Evolutionary conservation across 73 alveolate genomes (phyloP).

Genomic region (Symbiodinium pilosum): DNA sequence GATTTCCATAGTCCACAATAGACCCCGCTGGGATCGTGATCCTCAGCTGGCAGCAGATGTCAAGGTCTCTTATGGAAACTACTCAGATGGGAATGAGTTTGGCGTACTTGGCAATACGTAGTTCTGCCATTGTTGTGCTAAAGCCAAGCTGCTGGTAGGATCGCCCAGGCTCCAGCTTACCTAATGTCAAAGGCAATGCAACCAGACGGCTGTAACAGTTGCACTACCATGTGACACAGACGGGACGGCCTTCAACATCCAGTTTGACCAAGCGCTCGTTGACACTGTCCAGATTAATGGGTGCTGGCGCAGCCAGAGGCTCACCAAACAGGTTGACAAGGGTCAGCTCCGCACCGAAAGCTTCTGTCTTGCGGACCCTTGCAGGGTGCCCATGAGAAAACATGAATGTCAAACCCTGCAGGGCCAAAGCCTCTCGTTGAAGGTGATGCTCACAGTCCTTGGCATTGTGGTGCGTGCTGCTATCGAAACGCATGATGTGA

Average conservation of each 20-base stretch:
- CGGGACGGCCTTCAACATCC: conserved; percentile 17
- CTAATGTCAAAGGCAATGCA: neutral
- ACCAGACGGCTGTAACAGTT: too few species aligned
- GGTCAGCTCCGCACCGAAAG: conserved; percentile 22
- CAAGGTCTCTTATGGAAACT: too few species aligned
- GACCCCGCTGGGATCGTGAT: conserved; percentile 28
- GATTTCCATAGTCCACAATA: conserved; percentile 65
- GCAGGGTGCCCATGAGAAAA: neutral
- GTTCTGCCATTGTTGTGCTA: neutral
- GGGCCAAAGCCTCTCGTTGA: neutral
- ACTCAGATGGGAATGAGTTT: too few species aligned
- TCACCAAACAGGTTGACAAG: neutral
- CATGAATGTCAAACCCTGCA: neutral
- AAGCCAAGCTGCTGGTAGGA: conserved; percentile 22
- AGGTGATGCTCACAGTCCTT: conserved; percentile 1
- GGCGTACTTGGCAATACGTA: too few species aligned
- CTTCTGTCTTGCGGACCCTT: conserved; percentile 48
- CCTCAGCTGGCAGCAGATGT: conserved; percentile 28
- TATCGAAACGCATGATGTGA: too few species aligned
- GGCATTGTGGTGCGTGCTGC: neutral
- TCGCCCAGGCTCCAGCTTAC: conserved; percentile 34
- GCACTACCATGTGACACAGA: neutral
- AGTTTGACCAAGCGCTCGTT: conserved; percentile 16
- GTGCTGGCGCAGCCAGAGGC: conserved; percentile 1
- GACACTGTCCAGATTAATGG: conserved; percentile 14